Evolutionary conservation across 2,329 filamentous ascomycete genomes (phyloP).

Genomic region (Neopestalotiopsis sp.): DNA sequence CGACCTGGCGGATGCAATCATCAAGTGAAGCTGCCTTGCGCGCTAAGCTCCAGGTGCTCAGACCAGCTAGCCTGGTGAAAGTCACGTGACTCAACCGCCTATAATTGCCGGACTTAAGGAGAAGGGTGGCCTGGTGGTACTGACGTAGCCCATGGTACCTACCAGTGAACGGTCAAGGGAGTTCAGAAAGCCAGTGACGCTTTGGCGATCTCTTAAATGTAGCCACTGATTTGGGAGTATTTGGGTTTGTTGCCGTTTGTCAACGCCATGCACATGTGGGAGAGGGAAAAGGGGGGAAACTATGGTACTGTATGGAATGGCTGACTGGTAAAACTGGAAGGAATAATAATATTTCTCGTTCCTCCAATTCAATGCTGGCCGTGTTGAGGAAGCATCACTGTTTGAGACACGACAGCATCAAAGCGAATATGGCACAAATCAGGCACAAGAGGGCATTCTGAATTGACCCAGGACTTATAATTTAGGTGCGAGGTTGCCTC

Average conservation of each 20-base stretch:
- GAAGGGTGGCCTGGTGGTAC: neutral
- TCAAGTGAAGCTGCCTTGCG: slow-evolving; percentile 17
- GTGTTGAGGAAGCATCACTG: no score
- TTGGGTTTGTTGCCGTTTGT: no score
- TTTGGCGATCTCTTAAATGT: neutral
- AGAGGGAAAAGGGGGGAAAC: no score
- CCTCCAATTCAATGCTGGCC: no score
- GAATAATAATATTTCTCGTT: no score
- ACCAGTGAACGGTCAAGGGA: neutral
- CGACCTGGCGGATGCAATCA: slow-evolving; percentile 7
- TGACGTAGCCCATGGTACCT: neutral
- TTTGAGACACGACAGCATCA: neutral
- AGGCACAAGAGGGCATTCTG: neutral
- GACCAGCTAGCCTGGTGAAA: neutral
- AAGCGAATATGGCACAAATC: no score
- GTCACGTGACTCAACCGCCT: slow-evolving; percentile 3
- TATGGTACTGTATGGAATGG: no score
- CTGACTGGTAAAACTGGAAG: no score
- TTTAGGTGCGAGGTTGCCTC: neutral
- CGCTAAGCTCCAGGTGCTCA: slow-evolving; percentile 4
- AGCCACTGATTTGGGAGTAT: no score
- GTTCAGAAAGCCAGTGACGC: neutral
- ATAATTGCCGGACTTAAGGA: neutral
- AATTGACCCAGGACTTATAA: neutral
- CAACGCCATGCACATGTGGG: no score